Percentiles rank a stretch among this genome's conserved stretches.
Evolutionary conservation across 805 yeast genomes (phyloP).

Genomic region (Saturnispora ahearnii): DNA sequence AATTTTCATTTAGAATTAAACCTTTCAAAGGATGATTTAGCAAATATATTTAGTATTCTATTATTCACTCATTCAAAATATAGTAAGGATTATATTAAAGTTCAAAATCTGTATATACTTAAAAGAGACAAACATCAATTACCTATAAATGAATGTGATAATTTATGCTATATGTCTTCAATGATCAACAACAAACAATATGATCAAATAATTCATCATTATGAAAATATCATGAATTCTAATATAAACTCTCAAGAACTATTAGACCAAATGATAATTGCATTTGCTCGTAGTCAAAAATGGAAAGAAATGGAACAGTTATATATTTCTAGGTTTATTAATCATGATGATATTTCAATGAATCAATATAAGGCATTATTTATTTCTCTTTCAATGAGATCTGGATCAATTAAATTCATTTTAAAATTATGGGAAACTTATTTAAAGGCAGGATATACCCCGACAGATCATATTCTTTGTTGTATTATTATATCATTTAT

Average conservation of each 20-base stretch:
- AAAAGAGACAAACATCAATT: constrained; percentile 10
- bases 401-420: constrained; percentile 31
- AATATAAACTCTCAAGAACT: not conserved
- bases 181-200: constrained; percentile 8
- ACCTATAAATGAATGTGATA: constrained; percentile 13
- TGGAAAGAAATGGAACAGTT: constrained; percentile 49
- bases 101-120: constrained; percentile 8
- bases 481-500: constrained; percentile 38
- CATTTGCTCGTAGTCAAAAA: constrained; percentile 16
- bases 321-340: constrained; percentile 48
- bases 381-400: constrained; percentile 51
- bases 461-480: constrained; percentile 35
- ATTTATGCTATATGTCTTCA: constrained; percentile 15
- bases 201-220: not conserved
- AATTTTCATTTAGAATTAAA: constrained; percentile 8
- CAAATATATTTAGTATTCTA: constrained; percentile 15
- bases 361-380: constrained; percentile 53
- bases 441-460: constrained; percentile 36
- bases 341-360: constrained; percentile 42
- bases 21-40: constrained; percentile 1
- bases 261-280: constrained; percentile 13
- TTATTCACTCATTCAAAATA: constrained; percentile 18
- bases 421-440: constrained; percentile 35
- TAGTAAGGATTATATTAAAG: constrained; percentile 15
- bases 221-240: constrained; percentile 1